Evolutionary conservation across 495 filamentous ascomycete genomes (phyloP).

Genomic region (Annulohypoxylon maeteangense): DNA sequence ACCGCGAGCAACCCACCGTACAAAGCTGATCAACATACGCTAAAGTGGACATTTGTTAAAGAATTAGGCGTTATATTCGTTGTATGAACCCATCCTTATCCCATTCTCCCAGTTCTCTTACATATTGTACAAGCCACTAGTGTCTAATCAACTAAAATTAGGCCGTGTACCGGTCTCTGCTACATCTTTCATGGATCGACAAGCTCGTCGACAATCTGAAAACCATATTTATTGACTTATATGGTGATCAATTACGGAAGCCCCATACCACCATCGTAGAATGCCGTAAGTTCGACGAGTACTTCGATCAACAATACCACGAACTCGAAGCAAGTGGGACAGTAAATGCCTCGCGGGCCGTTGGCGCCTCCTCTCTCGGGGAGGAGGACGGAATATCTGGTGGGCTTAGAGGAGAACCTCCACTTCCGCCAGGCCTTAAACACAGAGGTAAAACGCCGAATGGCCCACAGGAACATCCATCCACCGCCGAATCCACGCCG

Average conservation of each 20-base stretch:
- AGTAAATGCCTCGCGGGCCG: conserved; percentile 45
- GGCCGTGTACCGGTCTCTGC: conserved; percentile 95
- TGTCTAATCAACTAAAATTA: conserved; percentile 50
- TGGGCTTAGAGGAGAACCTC: conserved; percentile 56
- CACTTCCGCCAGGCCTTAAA: conserved; percentile 55
- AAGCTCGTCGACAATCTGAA: conserved; percentile 94
- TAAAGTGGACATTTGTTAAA: conserved; percentile 93
- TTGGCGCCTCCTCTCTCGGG: conserved; percentile 51
- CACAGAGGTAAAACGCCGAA: conserved; percentile 43
- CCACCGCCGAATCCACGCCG: conserved; percentile 69
- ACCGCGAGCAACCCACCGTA: conserved; percentile 74
- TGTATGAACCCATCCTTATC: conserved; percentile 63
- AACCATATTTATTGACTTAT: conserved; percentile 87
- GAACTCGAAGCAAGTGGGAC: conserved; percentile 73
- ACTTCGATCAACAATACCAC: conserved; percentile 91
- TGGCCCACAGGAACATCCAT: conserved; percentile 55
- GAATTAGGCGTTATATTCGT: conserved; percentile 96
- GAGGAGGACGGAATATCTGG: conserved; percentile 54
- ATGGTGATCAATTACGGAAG: conserved; percentile 85
- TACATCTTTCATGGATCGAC: conserved; percentile 97
- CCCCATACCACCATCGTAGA: conserved; percentile 79
- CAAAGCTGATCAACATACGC: conserved; percentile 91
- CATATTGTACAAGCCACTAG: not conserved
- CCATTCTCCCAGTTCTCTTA: not conserved
- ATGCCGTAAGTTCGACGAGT: conserved; percentile 82